Percentiles rank a stretch among this genome's conserved stretches.
Evolutionary conservation across 2,329 filamentous ascomycete species (phyloP).

Genomic region (Colletotrichum sp.): DNA sequence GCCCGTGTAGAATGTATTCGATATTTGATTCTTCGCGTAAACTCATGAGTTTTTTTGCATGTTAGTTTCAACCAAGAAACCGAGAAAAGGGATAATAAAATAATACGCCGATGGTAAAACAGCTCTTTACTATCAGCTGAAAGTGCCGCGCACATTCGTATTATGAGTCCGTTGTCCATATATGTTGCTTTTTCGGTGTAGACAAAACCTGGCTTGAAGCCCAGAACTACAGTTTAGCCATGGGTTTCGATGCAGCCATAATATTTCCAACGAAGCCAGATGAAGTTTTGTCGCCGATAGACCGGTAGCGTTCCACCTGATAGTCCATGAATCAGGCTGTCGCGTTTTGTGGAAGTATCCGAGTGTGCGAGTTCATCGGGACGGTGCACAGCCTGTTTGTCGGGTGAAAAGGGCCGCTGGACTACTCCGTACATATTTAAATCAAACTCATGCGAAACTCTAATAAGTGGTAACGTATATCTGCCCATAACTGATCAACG

Average conservation of each 20-base stretch:
- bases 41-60: too few species aligned
- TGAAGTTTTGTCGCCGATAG: background rate
- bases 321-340: background rate
- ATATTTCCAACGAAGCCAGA: background rate
- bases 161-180: background rate
- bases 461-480: background rate
- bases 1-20: too few species aligned
- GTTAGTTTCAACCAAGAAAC: too few species aligned
- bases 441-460: background rate
- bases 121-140: background rate
- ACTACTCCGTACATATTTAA: background rate
- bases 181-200: background rate
- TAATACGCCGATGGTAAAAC: too few species aligned
- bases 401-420: background rate
- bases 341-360: background rate
- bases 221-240: rapidly evolving
- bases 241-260: background rate
- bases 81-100: too few species aligned
- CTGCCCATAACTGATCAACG: background rate
- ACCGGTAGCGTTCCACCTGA: background rate
- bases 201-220: background rate
- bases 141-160: background rate
- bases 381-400: background rate
- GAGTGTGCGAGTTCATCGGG: background rate
- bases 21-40: too few species aligned